Percentiles rank a stretch among this genome's conserved stretches.
Evolutionary conservation across 75 land plant species (phyloP).

Genomic region (Gnetum montanum): DNA sequence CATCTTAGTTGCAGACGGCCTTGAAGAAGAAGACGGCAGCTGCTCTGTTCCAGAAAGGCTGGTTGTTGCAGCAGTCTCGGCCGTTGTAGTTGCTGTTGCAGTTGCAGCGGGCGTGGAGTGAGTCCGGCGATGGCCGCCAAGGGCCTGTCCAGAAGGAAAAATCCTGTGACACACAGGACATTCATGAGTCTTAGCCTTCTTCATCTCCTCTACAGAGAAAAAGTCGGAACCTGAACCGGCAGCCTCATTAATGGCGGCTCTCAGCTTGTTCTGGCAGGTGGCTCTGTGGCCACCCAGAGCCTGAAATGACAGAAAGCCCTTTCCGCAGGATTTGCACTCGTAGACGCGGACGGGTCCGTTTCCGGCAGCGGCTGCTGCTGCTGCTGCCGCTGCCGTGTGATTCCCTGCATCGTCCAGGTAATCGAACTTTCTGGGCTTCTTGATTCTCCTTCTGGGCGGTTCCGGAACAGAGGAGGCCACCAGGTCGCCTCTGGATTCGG

Average conservation of each 20-base stretch:
- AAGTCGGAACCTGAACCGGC: background rate
- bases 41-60: constrained; percentile 5
- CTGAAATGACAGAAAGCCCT: constrained; percentile 39
- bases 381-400: too few species aligned
- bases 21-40: background rate
- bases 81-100: background rate
- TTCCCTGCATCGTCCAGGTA: background rate
- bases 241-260: background rate
- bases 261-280: constrained; percentile 14
- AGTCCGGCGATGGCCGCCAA: constrained; percentile 59
- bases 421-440: background rate
- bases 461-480: background rate
- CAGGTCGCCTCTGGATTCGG: background rate
- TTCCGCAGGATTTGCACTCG: constrained; percentile 52
- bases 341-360: background rate
- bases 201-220: background rate
- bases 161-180: constrained; percentile 42
- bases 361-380: background rate
- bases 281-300: constrained; percentile 62
- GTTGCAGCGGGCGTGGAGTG: constrained; percentile 10
- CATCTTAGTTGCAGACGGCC: constrained; percentile 5
- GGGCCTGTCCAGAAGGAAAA: constrained; percentile 49
- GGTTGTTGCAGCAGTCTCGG: background rate
- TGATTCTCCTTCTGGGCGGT: background rate
- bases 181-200: constrained; percentile 19